These are phyloP conservation scores for Teratosphaeria pseudoeucalypti DNA, from an alignment of 2,329 filamentous ascomycete species.

Conservation along the genomic window DNA sequence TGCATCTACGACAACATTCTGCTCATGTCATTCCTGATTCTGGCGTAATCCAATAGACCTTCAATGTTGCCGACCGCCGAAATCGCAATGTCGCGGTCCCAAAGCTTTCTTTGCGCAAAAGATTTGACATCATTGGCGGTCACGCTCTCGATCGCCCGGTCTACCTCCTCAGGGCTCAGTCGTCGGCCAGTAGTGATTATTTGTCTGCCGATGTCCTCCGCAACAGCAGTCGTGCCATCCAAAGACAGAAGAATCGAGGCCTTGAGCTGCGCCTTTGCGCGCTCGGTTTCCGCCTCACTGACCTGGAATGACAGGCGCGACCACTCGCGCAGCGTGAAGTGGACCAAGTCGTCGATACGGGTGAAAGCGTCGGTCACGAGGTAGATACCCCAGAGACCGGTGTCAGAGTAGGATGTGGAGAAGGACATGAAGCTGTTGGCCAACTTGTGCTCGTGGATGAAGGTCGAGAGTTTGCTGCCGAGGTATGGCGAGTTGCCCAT, in stretches of 20 bases:
- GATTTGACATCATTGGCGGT: slow-evolving; percentile 95
- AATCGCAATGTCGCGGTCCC: slow-evolving; percentile 94
- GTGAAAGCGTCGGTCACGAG: slow-evolving; percentile 84
- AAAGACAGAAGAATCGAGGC: slow-evolving; percentile 94
- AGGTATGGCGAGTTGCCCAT: slow-evolving; percentile 96
- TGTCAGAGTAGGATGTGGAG: slow-evolving; percentile 98
- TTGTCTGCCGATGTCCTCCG: slow-evolving; percentile 97
- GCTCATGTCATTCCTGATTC: slow-evolving; percentile 76
- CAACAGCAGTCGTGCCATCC: slow-evolving; percentile 92
- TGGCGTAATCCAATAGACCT: slow-evolving; percentile 66
- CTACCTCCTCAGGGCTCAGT: slow-evolving; percentile 85
- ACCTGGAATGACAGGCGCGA: slow-evolving; percentile 86
- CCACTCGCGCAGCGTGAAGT: slow-evolving; percentile 98
- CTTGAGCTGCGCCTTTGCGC: slow-evolving; percentile 98
- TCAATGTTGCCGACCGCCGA: slow-evolving; percentile 90
- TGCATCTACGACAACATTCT: slow-evolving; percentile 48
- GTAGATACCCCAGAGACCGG: slow-evolving; percentile 99
- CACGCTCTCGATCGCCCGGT: slow-evolving; percentile 78
- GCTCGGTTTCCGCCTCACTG: slow-evolving; percentile 82
- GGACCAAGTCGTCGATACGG: slow-evolving; percentile 84
- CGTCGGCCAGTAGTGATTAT: slow-evolving; percentile 94
- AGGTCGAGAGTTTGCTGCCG: slow-evolving; percentile 93
- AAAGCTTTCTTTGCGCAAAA: slow-evolving; percentile 88
- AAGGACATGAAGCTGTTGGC: slow-evolving; percentile 99
- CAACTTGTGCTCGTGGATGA: slow-evolving; percentile 86